These are phyloP conservation scores for Crithidia thermophila DNA, from an alignment of 208 protist genomes.

Conservation along the genomic window DNA sequence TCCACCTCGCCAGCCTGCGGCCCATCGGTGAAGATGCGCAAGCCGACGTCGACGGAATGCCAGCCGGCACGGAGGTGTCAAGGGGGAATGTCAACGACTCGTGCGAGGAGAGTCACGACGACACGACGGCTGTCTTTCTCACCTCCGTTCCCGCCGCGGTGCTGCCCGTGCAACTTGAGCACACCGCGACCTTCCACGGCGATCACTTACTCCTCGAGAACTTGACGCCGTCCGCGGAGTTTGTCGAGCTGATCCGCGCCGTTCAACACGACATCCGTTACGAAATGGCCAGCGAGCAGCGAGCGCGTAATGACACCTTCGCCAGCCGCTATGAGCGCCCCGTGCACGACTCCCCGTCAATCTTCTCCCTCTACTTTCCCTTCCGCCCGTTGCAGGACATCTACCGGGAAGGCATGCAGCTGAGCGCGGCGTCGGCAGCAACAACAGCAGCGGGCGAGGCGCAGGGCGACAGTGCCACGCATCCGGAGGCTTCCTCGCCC, in stretches of 20 bases:
- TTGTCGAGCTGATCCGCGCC: neutral
- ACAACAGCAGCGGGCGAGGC: neutral
- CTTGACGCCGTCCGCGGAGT: neutral
- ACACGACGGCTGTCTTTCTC: neutral
- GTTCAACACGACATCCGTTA: slow-evolving; percentile 15
- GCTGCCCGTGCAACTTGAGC: neutral
- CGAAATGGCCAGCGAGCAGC: slow-evolving; percentile 15
- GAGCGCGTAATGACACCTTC: neutral
- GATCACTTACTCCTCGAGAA: neutral
- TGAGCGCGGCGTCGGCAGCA: neutral
- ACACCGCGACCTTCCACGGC: neutral
- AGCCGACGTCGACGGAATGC: too few species aligned
- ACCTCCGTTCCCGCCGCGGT: slow-evolving; percentile 7
- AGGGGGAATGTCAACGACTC: neutral
- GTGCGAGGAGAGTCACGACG: neutral
- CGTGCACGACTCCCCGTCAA: slow-evolving; percentile 23
- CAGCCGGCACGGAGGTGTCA: neutral
- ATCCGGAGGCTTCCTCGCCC: too few species aligned
- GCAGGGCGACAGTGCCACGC: neutral
- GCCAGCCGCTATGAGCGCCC: slow-evolving; percentile 14
- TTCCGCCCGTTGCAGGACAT: slow-evolving; percentile 18
- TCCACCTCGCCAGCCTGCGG: too few species aligned
- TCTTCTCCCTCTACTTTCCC: slow-evolving; percentile 27
- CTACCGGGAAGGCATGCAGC: slow-evolving; percentile 4
- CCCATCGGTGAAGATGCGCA: too few species aligned